Conservation (phyloP, 164 flowering plant genomes). For the Santalum album region DNA sequence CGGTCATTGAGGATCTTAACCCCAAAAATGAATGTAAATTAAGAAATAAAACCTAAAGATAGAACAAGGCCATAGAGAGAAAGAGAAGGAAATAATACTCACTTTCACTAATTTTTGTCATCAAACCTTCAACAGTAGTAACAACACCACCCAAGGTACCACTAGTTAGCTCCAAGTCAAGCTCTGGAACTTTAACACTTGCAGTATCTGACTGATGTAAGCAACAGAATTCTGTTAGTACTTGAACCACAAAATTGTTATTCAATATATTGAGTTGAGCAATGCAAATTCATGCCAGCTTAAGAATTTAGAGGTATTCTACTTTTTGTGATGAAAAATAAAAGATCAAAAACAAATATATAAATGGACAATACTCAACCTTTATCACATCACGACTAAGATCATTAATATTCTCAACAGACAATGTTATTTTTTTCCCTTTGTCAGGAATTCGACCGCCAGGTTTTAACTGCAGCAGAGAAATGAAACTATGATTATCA, state of each 20-base stretch:
- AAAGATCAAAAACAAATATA: too few relatives aligned
- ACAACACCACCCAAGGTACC: conserved; percentile 93
- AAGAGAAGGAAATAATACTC: conserved; percentile 19
- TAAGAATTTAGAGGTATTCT: too few relatives aligned
- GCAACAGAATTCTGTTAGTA: too few relatives aligned
- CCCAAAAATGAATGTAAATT: too few relatives aligned
- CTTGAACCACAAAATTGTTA: too few relatives aligned
- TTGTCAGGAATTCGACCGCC: conserved; percentile 79
- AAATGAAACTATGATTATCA: conserved; percentile 1
- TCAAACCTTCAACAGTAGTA: conserved; percentile 85
- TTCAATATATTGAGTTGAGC: too few relatives aligned
- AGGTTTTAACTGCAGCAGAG: conserved; percentile 61
- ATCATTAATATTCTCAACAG: conserved; percentile 51
- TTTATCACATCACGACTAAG: conserved; percentile 90
- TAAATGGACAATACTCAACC: conserved; percentile 30
- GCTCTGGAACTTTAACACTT: conserved; percentile 70
- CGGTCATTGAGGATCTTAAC: too few relatives aligned
- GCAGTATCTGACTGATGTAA: conserved; percentile 75
- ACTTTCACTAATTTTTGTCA: conserved; percentile 87
- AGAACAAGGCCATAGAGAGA: not conserved
- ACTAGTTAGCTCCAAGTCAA: conserved; percentile 82
- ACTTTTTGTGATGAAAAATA: too few relatives aligned
- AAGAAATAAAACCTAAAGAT: too few relatives aligned
- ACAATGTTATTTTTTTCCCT: conserved; percentile 61
- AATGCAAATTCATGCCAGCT: too few relatives aligned